Conservation (phyloP, 1,284 basidiomycete species). For the Ceratobasidium sp. region DNA sequence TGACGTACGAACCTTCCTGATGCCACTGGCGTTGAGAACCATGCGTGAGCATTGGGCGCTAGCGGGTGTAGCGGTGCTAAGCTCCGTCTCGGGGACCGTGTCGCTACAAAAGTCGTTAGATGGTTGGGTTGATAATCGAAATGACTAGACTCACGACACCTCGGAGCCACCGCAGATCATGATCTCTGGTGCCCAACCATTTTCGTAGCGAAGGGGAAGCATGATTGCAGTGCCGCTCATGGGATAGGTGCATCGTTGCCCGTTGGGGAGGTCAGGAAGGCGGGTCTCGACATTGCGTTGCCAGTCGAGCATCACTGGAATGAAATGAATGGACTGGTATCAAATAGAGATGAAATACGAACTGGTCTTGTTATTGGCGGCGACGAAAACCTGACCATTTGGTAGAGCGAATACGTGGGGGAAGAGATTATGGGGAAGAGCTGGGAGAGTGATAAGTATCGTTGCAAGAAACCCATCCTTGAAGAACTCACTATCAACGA, state of each 20-base stretch:
- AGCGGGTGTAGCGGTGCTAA: conserved; percentile 9
- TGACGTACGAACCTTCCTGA: conserved; percentile 7
- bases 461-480: neutral
- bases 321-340: neutral
- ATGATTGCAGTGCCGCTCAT: conserved; percentile 57
- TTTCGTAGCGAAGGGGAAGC: conserved; percentile 57
- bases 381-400: conserved; percentile 46
- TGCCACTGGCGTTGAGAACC: conserved; percentile 23
- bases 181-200: conserved; percentile 56
- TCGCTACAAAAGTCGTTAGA: conserved; percentile 43
- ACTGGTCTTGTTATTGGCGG: conserved; percentile 44
- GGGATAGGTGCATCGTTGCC: conserved; percentile 60
- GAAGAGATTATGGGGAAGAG: conserved; percentile 45
- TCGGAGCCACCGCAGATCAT: conserved; percentile 58
- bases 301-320: conserved; percentile 57
- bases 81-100: conserved; percentile 18
- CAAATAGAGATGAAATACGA: neutral
- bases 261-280: conserved; percentile 59
- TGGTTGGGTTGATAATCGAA: neutral
- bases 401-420: conserved; percentile 46
- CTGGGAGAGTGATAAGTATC: conserved; percentile 17
- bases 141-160: conserved; percentile 41
- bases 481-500: conserved; percentile 45
- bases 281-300: conserved; percentile 55
- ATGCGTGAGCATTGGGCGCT: conserved; percentile 26